phyloP scores from a whole-genome alignment of 805 yeast genomes.

The Lipomyces orientalis region DNA sequence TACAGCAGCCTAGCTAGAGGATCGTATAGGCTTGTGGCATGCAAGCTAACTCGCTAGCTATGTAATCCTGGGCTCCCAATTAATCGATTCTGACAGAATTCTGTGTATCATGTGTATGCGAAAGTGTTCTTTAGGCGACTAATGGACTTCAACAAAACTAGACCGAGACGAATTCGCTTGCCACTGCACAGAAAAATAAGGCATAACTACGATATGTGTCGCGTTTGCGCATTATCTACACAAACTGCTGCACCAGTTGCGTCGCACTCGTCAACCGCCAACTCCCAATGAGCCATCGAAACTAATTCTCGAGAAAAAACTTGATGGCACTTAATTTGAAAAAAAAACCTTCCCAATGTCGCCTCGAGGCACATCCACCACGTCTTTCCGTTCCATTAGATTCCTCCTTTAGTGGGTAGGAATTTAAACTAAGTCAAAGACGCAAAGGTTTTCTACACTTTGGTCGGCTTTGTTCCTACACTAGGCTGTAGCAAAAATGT shows the following conservation, averaged over 20 bases:
- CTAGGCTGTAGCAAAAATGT: constrained; percentile 58
- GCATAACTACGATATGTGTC: background rate
- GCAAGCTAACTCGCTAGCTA: too few species aligned
- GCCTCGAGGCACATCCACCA: background rate
- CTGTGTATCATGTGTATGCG: too few species aligned
- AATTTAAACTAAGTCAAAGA: background rate
- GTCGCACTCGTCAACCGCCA: background rate
- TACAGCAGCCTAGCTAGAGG: too few species aligned
- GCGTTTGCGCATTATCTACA: background rate
- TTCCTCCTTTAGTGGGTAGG: background rate
- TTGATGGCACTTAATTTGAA: background rate
- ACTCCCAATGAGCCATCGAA: background rate
- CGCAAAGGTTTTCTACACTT: background rate
- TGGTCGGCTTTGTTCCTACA: background rate
- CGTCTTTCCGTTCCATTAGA: constrained; percentile 4
- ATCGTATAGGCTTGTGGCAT: too few species aligned
- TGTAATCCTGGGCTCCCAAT: too few species aligned
- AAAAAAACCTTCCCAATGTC: constrained; percentile 9
- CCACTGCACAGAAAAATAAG: background rate
- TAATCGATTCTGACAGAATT: too few species aligned
- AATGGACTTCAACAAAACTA: background rate
- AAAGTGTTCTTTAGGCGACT: too few species aligned
- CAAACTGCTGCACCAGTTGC: background rate
- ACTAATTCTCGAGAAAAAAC: background rate
- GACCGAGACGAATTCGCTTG: background rate